Percentiles rank a stretch among this genome's conserved stretches.
These are phyloP conservation scores for Saccharomycodes ludwigii DNA, from an alignment of 805 yeast genomes.

Conservation along the genomic window DNA sequence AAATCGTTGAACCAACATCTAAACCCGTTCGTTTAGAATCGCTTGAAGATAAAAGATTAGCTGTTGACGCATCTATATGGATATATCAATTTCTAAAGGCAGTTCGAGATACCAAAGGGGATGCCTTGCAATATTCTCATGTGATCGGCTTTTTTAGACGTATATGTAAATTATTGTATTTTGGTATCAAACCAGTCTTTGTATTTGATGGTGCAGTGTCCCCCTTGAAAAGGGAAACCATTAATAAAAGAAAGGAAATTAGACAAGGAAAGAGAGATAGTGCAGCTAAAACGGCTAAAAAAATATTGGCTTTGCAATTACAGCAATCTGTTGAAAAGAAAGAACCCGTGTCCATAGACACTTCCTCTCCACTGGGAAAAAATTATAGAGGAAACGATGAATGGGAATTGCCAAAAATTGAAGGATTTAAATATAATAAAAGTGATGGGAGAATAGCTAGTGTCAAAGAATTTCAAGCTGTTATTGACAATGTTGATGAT, in stretches of 20 bases:
- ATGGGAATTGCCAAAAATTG: conserved; percentile 68
- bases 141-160: conserved; percentile 92
- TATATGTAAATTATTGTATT: conserved; percentile 77
- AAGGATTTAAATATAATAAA: conserved; percentile 37
- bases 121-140: conserved; percentile 66
- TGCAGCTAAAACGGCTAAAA: conserved; percentile 65
- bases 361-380: too few species aligned
- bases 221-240: conserved; percentile 64
- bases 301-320: conserved; percentile 66
- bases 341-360: conserved; percentile 3
- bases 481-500: conserved; percentile 41
- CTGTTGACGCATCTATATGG: conserved; percentile 99
- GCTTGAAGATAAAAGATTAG: conserved; percentile 62
- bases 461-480: conserved; percentile 55
- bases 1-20: conserved; percentile 77
- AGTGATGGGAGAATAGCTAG: conserved; percentile 66
- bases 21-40: conserved; percentile 84
- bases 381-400: conserved; percentile 79
- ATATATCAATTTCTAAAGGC: conserved; percentile 93
- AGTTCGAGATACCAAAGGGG: conserved; percentile 66
- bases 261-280: conserved; percentile 63
- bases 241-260: conserved; percentile 56
- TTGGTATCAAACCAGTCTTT: conserved; percentile 81
- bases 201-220: conserved; percentile 97
- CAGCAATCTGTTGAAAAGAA: conserved; percentile 38